Evolutionary conservation across 2,329 filamentous ascomycete genomes (phyloP), one percentile per base, ranked within the genome.

Genomic region (Trichoderma semiorbis): DNA sequence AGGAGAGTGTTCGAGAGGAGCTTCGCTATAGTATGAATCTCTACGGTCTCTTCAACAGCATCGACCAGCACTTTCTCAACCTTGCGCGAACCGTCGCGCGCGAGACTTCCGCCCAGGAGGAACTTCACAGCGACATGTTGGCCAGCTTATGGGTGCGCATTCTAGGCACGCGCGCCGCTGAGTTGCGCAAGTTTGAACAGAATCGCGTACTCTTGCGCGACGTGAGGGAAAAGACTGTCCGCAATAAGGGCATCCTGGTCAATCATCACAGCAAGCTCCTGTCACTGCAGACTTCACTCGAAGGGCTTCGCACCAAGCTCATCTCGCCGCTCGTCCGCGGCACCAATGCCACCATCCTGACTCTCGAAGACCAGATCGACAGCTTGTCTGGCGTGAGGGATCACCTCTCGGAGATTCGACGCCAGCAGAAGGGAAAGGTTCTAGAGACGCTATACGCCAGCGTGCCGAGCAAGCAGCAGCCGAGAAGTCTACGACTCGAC

Each of bases 1-100:
- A 98, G 83, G 94, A 97, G 74, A 92, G 93, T 72, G 97, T 98
- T 80, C 90, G 92, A 77, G 92, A 89, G 75, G 95, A 98, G 81
- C 86, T 98, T 24, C 90, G 91, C 69, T 92, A 95, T 81, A 92
- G 91, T 53, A 88, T 94, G 2, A 88, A 90, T 1, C 89, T 98
- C 16, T 97, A 97, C 80, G 89, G 89, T 4, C 90, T 97, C n/a
- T 98, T 98, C 80, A 94, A 97, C 80, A 89, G 91, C 72, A 94
- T 98, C 76, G 95, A 98, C 82, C 89, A 90, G 68, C 94, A 97
- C 80, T 97, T 98, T 81, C 87, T 94, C 73, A 97, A 96, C 79
- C 87, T 98, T 1, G 93, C 93, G 74, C 91, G 94, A 73, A 92
- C 90, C 6, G 94, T 97, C 11, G 91, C 93, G 70, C 93, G 94